A percentile compares a stretch with the other conserved stretches of the same genome.
phyloP scores from a whole-genome alignment of 1,284 basidiomycete species.

The Cystobasidium slooffiae region DNA sequence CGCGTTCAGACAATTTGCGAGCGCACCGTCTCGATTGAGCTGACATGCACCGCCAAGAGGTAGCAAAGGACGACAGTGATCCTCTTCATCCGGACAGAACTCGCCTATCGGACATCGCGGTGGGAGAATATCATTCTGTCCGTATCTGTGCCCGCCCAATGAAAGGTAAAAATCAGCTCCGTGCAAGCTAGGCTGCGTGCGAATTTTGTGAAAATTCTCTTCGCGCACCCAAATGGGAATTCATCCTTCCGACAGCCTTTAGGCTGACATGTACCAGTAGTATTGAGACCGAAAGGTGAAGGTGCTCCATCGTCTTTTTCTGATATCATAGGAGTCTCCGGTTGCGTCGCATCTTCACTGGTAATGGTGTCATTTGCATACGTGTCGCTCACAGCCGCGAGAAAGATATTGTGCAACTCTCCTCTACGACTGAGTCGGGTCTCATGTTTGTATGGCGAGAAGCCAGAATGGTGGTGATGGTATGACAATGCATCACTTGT shows the following conservation, averaged over 20 bases:
- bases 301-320: slow-evolving; percentile 1
- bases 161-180: slow-evolving; percentile 53
- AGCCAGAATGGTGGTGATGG: background rate
- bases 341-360: background rate
- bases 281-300: slow-evolving; percentile 27
- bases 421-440: slow-evolving; percentile 1
- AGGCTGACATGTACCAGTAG: slow-evolving; percentile 64
- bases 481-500: background rate
- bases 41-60: slow-evolving; percentile 73
- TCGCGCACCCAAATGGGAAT: slow-evolving; percentile 70
- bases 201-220: background rate
- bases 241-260: slow-evolving; percentile 76
- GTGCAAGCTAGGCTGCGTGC: background rate
- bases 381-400: slow-evolving; percentile 2
- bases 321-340: background rate
- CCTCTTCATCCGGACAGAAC: slow-evolving; percentile 85
- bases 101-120: slow-evolving; percentile 65
- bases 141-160: slow-evolving; percentile 54
- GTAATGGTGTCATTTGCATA: background rate
- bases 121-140: slow-evolving; percentile 62
- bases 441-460: slow-evolving; percentile 5
- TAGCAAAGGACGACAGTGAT: slow-evolving; percentile 68
- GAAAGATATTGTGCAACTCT: slow-evolving; percentile 21
- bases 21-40: slow-evolving; percentile 80
- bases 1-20: background rate